Evolutionary conservation across 176 grass and related monocot genomes (phyloP).

Genomic region (Dendrocalamus sinicus): DNA sequence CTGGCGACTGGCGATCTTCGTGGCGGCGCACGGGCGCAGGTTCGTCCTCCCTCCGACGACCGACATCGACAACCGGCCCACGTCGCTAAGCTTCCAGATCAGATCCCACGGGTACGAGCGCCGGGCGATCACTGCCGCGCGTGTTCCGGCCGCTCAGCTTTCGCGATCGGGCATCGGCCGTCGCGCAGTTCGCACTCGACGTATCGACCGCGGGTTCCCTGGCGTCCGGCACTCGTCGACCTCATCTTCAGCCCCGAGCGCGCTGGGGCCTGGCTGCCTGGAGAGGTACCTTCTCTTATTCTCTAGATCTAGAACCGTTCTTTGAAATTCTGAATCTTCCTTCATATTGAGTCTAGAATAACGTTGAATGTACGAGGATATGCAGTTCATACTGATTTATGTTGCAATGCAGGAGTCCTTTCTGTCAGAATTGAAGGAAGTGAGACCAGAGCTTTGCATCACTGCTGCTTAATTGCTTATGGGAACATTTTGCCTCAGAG

Average conservation of each 20-base stretch:
- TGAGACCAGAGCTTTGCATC: constrained; percentile 83
- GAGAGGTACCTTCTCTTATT: constrained; percentile 48
- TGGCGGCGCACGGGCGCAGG: too few relatives aligned
- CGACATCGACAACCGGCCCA: too few relatives aligned
- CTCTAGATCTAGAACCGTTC: background rate
- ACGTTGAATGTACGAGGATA: background rate
- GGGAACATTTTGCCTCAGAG: constrained; percentile 90
- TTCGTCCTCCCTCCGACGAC: too few relatives aligned
- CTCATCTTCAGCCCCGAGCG: constrained; percentile 81
- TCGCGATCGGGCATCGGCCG: constrained; percentile 45
- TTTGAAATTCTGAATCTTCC: background rate
- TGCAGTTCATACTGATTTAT: constrained; percentile 9
- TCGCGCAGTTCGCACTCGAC: constrained; percentile 68
- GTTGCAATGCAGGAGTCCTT: constrained; percentile 68
- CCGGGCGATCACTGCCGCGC: too few relatives aligned
- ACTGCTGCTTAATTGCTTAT: constrained; percentile 63
- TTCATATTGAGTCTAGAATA: background rate
- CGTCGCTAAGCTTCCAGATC: too few relatives aligned
- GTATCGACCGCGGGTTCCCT: constrained; percentile 56
- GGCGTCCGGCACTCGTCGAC: background rate
- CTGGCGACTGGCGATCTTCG: too few relatives aligned
- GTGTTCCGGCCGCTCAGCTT: too few relatives aligned
- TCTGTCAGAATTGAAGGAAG: constrained; percentile 55
- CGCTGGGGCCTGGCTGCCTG: background rate
- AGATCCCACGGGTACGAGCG: too few relatives aligned